Evolutionary conservation across 345 rosid species (phyloP).

Genomic region (Camelina neglecta): DNA sequence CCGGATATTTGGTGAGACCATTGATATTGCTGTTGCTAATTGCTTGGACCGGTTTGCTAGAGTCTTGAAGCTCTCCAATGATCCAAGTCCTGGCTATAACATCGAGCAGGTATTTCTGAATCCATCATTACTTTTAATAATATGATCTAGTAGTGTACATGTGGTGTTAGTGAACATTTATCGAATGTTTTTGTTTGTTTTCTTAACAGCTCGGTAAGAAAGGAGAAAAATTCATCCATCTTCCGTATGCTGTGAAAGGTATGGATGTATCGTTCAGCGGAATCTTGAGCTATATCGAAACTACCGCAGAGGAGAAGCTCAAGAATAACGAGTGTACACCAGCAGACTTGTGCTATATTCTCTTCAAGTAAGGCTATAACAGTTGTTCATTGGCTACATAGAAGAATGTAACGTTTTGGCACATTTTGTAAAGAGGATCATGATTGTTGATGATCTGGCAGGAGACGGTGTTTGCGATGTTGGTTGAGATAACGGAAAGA

Average conservation of each 20-base stretch:
- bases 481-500: conserved; percentile 93
- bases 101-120: conserved; percentile 74
- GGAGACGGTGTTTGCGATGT: conserved; percentile 94
- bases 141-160: too few relatives aligned
- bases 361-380: conserved; percentile 66
- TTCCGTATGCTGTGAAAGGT: conserved; percentile 95
- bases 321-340: conserved; percentile 83
- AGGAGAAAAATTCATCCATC: conserved; percentile 85
- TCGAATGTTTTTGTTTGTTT: not conserved
- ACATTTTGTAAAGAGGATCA: not conserved
- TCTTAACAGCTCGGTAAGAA: conserved; percentile 80
- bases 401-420: conserved; percentile 10
- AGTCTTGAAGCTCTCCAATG: conserved; percentile 85
- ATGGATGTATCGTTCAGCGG: conserved; percentile 99
- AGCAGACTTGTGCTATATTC: conserved; percentile 96
- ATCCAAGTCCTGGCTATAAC: conserved; percentile 99
- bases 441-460: conserved; percentile 34
- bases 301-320: conserved; percentile 83
- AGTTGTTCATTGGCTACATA: not conserved
- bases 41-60: conserved; percentile 96
- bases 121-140: too few relatives aligned
- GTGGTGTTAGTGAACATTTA: too few relatives aligned
- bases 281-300: conserved; percentile 87
- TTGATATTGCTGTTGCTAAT: conserved; percentile 98
- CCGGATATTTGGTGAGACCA: conserved; percentile 93